These are phyloP conservation scores for Cymbopogon flexuosus DNA, from an alignment of 202 grass and related monocot genomes.

Conservation along the genomic window DNA sequence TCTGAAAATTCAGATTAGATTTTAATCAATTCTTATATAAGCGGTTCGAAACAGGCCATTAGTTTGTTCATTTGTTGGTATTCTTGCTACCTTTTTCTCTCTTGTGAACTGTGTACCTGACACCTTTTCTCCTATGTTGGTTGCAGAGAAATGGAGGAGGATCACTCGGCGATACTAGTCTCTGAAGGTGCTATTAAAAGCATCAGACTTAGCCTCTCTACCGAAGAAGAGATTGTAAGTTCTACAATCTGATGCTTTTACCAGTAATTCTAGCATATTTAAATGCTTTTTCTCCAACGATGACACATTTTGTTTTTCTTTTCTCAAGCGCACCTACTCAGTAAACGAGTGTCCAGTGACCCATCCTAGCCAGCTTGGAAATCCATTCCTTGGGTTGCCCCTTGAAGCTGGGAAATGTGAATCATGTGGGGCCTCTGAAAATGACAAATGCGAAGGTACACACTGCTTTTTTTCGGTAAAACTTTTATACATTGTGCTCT, in stretches of 20 bases:
- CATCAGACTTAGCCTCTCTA: constrained; percentile 49
- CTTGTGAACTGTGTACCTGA: background rate
- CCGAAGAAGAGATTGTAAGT: constrained; percentile 51
- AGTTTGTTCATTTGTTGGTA: background rate
- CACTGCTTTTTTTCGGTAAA: background rate
- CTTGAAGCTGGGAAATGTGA: constrained; percentile 86
- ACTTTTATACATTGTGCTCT: constrained; percentile 1
- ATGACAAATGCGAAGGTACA: constrained; percentile 80
- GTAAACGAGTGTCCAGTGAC: constrained; percentile 66
- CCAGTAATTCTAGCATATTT: background rate
- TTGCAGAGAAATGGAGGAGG: constrained; percentile 64
- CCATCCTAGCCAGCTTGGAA: constrained; percentile 78
- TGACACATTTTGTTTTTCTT: background rate
- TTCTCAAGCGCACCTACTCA: constrained; percentile 51
- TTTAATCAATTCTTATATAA: background rate
- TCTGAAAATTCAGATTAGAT: background rate
- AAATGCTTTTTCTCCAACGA: background rate
- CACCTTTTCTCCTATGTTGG: background rate
- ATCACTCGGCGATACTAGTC: constrained; percentile 36
- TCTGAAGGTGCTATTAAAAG: constrained; percentile 57
- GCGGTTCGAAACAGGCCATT: background rate
- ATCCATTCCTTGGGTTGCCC: constrained; percentile 88
- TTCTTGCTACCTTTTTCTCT: background rate
- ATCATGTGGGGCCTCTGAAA: constrained; percentile 78
- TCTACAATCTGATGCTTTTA: constrained; percentile 20